Conservation (phyloP, 192 early-diverging fungal species). For the Coemansia reversa region DNA sequence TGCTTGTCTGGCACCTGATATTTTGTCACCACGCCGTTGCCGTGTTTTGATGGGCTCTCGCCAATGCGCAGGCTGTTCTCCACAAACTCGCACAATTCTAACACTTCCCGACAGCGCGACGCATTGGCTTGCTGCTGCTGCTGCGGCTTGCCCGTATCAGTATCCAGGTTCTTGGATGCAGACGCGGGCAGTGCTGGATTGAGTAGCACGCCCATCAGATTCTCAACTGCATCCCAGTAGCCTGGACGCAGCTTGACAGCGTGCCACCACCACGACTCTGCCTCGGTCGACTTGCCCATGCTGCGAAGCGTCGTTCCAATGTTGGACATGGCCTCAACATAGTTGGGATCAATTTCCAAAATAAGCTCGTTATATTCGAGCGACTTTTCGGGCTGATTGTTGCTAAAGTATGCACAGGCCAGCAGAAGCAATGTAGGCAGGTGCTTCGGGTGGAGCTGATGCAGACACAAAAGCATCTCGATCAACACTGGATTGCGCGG, state of each 20-base stretch:
- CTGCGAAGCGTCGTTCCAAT: conserved; percentile 86
- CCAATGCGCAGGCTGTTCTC: conserved; percentile 60
- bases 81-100: conserved; percentile 78
- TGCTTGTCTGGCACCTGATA: conserved; percentile 63
- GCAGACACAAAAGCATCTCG: conserved; percentile 55
- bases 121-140: conserved; percentile 16
- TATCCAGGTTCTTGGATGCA: background rate
- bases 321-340: conserved; percentile 90
- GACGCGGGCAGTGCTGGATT: conserved; percentile 12
- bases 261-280: conserved; percentile 81
- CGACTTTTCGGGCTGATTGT: conserved; percentile 68
- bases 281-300: conserved; percentile 68
- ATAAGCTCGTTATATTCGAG: conserved; percentile 81
- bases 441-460: conserved; percentile 61
- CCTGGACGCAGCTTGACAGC: conserved; percentile 82
- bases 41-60: conserved; percentile 12
- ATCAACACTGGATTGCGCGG: conserved; percentile 57
- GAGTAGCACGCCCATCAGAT: conserved; percentile 80
- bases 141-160: conserved; percentile 2
- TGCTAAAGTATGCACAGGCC: conserved; percentile 85
- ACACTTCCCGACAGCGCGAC: conserved; percentile 72
- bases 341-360: conserved; percentile 75
- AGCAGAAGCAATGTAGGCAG: conserved; percentile 82
- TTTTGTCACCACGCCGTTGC: conserved; percentile 7
- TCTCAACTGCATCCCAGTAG: conserved; percentile 92